These are phyloP conservation scores for Candida nemodendra DNA, from an alignment of 805 yeast species.

Conservation along the genomic window DNA sequence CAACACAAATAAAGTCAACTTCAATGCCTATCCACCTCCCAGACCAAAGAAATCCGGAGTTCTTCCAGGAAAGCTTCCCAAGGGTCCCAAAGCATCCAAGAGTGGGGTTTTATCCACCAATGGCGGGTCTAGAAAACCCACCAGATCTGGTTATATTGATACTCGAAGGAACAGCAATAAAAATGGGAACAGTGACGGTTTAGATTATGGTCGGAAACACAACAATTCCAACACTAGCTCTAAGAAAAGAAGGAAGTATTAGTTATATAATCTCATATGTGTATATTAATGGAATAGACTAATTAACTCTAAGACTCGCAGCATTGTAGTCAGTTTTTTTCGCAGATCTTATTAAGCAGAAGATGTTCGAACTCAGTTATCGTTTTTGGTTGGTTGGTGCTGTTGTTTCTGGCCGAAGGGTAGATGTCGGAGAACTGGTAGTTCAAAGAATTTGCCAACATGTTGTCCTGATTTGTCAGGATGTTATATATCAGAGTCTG, in stretches of 20 bases:
- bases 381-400: slow-evolving; percentile 8
- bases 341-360: slow-evolving; percentile 15
- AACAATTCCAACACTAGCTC: too few relatives aligned
- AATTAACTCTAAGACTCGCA: slow-evolving; percentile 1
- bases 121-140: slow-evolving; percentile 4
- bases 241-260: not conserved
- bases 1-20: slow-evolving; percentile 13
- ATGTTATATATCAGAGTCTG: slow-evolving; percentile 15
- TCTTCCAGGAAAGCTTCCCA: slow-evolving; percentile 17
- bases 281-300: slow-evolving; percentile 1
- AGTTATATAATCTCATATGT: not conserved
- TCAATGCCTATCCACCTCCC: slow-evolving; percentile 26
- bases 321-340: slow-evolving; percentile 10
- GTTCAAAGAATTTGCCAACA: slow-evolving; percentile 17
- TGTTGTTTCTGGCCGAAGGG: slow-evolving; percentile 1
- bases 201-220: too few relatives aligned
- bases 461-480: slow-evolving; percentile 18
- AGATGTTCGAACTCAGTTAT: slow-evolving; percentile 15
- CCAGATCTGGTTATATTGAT: slow-evolving; percentile 16
- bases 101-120: slow-evolving; percentile 21
- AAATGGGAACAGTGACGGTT: too few relatives aligned
- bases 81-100: slow-evolving; percentile 5
- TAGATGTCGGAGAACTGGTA: slow-evolving; percentile 17
- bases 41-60: slow-evolving; percentile 14
- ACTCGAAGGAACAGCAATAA: slow-evolving; percentile 3